These are phyloP conservation scores for Thraustotheca clavata DNA, from an alignment of 352 stramenopile species.

Conservation along the genomic window DNA sequence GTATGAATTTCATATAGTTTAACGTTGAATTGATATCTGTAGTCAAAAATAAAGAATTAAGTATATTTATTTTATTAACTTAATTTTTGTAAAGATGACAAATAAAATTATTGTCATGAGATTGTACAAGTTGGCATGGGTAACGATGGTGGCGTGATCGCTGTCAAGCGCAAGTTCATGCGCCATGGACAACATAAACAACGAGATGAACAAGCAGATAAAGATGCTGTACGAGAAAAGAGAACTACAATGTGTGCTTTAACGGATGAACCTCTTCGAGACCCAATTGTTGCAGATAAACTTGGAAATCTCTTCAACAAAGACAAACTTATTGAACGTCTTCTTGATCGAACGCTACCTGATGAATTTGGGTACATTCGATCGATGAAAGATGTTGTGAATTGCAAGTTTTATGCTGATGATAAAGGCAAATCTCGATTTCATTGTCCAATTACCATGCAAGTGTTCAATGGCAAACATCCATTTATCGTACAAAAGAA, in stretches of 20 bases:
- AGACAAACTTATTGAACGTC: conserved; percentile 68
- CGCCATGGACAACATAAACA: conserved; percentile 74
- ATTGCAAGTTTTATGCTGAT: conserved; percentile 41
- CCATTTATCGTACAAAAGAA: conserved; percentile 72
- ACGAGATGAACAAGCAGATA: conserved; percentile 54
- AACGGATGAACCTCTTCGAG: conserved; percentile 65
- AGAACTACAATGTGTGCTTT: conserved; percentile 67
- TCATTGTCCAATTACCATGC: conserved; percentile 78
- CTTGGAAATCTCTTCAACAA: conserved; percentile 92
- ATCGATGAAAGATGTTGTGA: conserved; percentile 82
- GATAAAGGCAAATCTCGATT: conserved; percentile 20
- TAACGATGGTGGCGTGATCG: conserved; percentile 89
- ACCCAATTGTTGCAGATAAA: conserved; percentile 81
- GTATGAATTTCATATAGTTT: no score
- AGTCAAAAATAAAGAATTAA: no score
- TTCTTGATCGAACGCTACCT: conserved; percentile 74
- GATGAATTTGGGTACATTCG: conserved; percentile 68
- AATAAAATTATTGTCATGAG: conserved; percentile 1
- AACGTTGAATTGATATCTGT: no score
- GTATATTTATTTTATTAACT: not conserved
- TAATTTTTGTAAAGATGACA: not conserved
- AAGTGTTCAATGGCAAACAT: conserved; percentile 82
- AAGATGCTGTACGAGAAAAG: conserved; percentile 47
- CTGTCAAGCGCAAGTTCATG: conserved; percentile 93
- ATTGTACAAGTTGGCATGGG: conserved; percentile 59